phyloP scores from a whole-genome alignment of 371 early-diverging fungal species.

The Mucor sp. region DNA sequence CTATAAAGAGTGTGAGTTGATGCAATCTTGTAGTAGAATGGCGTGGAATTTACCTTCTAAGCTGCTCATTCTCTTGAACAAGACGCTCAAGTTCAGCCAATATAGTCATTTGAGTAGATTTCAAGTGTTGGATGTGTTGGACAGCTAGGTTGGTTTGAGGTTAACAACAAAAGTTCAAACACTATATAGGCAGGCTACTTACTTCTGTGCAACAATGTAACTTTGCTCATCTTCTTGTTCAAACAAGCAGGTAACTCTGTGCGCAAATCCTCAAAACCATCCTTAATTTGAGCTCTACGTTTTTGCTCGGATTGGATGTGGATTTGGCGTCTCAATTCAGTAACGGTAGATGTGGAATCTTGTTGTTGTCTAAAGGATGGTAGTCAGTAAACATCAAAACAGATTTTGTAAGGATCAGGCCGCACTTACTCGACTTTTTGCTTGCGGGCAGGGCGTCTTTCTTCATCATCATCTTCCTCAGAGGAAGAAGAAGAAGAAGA shows the following conservation, averaged over 20 bases:
- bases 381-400: neutral
- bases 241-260: slow-evolving; percentile 42
- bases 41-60: slow-evolving; percentile 26
- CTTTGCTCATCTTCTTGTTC: slow-evolving; percentile 55
- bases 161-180: neutral
- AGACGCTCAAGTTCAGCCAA: slow-evolving; percentile 39
- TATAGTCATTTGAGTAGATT: slow-evolving; percentile 37
- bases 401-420: neutral
- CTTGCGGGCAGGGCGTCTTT: slow-evolving; percentile 16
- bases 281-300: slow-evolving; percentile 54
- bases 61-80: slow-evolving; percentile 42
- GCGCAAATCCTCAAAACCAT: slow-evolving; percentile 52
- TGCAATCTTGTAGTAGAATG: too few relatives aligned
- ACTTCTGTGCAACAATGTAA: slow-evolving; percentile 45
- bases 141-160: slow-evolving; percentile 23
- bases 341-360: slow-evolving; percentile 10
- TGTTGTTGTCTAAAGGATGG: neutral
- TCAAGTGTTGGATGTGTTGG: slow-evolving; percentile 40
- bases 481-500: slow-evolving; percentile 8
- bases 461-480: slow-evolving; percentile 8
- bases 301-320: slow-evolving; percentile 59
- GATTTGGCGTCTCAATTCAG: slow-evolving; percentile 49
- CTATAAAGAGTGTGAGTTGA: slow-evolving; percentile 12
- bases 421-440: slow-evolving; percentile 23
- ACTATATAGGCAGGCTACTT: slow-evolving; percentile 7